Conservation (phyloP, 208 protist genomes). For the Leishmania braziliensis region DNA sequence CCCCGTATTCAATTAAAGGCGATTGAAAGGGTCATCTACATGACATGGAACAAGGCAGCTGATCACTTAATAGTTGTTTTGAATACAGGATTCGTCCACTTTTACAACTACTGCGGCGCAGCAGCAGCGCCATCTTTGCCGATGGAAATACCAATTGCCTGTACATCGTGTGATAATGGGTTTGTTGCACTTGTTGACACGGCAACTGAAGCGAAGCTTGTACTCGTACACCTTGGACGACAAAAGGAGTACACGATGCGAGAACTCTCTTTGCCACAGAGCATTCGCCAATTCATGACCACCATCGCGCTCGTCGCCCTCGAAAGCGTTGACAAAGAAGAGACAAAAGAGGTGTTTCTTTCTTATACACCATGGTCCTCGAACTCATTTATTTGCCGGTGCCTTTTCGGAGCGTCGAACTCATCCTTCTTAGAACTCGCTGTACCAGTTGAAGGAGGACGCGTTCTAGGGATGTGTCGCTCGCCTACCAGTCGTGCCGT, state of each 20-base stretch:
- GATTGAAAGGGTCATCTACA: slow-evolving; percentile 55
- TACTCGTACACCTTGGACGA: slow-evolving; percentile 25
- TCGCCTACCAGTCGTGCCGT: slow-evolving; percentile 49
- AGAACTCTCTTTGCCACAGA: slow-evolving; percentile 32
- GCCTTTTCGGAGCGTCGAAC: slow-evolving; percentile 18
- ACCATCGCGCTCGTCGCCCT: slow-evolving; percentile 29
- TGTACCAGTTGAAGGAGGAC: slow-evolving; percentile 56
- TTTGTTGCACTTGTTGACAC: slow-evolving; percentile 43
- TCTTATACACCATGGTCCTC: slow-evolving; percentile 23
- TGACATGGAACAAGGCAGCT: slow-evolving; percentile 67
- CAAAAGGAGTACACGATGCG: slow-evolving; percentile 25
- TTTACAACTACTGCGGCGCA: slow-evolving; percentile 65
- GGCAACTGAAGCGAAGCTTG: slow-evolving; percentile 20
- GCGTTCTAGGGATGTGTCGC: slow-evolving; percentile 56
- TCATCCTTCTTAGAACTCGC: slow-evolving; percentile 43
- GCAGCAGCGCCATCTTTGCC: slow-evolving; percentile 28
- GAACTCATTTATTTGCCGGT: slow-evolving; percentile 36
- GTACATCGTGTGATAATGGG: slow-evolving; percentile 45
- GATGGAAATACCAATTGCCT: slow-evolving; percentile 39
- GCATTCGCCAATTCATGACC: slow-evolving; percentile 17
- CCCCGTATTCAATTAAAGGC: slow-evolving; percentile 35
- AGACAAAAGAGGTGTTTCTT: slow-evolving; percentile 29
- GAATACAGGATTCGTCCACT: slow-evolving; percentile 43
- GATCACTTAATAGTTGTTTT: slow-evolving; percentile 75
- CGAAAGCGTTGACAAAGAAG: slow-evolving; percentile 7